Evolutionary conservation across 2,329 filamentous ascomycete species (phyloP), one percentile per base, ranked within the genome.

Genomic region (Lachnellula willkommii): DNA sequence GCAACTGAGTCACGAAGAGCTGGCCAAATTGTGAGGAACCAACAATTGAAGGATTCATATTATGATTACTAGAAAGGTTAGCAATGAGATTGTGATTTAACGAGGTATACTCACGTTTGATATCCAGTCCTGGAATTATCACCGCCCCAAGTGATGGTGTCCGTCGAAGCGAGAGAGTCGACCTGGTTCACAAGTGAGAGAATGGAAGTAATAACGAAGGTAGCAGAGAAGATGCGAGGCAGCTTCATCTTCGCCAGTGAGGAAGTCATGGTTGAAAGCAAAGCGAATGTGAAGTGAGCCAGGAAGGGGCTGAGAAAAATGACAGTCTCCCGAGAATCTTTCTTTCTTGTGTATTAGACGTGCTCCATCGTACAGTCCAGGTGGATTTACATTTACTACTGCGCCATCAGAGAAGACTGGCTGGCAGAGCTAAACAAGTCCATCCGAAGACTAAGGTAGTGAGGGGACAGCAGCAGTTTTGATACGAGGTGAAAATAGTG

Each of bases 1-100:
- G 78, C 1, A 84, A 72, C 0, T 63, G 48, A 0, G 77, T 77
- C 62, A 73, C 75, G 71, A 81, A 84, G 7, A 83, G 68, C 56
- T 81, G 77, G 20, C 75, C 78, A 60, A 84, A 85, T 50, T 79
- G 74, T 2, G 76, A 68, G 54, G 78, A 80, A 42, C 72, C 75
- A 2, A 85, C 80, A 8, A 84, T 71, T 14, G 77, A 73, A 1
- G 82, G 82, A 63, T 85, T 80, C 77, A 85, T 80, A 68, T 85
- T 85, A 65, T 85, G 82, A 64, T 82, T 84, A 20, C 68, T 70
- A 47, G 5, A 15, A 11, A 17, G 2, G 47, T 61, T 46, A 60
- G 54, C 20, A 32, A 28, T 12, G 58, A 24, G 3, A 47, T 60
- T 46, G 60, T 7, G 22, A 24, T 47, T 26, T n/a, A 9, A 35